These are phyloP conservation scores for Spizellomyces sp. DNA, from an alignment of 192 early-diverging fungal genomes.

Conservation along the genomic window DNA sequence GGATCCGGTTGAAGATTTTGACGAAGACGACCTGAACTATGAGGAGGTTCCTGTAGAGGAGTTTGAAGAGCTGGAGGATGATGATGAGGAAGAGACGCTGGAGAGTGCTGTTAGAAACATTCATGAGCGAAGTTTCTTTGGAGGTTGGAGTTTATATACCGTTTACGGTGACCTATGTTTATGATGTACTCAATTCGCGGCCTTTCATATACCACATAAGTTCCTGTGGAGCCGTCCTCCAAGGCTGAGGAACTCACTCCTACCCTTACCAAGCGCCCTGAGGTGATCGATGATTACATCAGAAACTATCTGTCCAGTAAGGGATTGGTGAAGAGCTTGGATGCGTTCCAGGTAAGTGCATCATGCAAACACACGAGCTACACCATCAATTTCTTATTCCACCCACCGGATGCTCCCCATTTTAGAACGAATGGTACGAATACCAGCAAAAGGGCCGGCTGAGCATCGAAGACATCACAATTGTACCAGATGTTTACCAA, in stretches of 20 bases:
- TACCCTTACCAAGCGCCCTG: conserved; percentile 47
- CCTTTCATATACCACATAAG: not conserved
- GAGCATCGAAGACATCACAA: conserved; percentile 42
- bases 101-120: conserved; percentile 52
- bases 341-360: conserved; percentile 54
- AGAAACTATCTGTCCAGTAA: conserved; percentile 57
- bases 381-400: not conserved
- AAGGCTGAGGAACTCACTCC: conserved; percentile 35
- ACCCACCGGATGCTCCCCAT: not conserved
- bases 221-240: conserved; percentile 17
- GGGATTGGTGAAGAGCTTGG: conserved; percentile 53
- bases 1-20: conserved; percentile 21
- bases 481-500: conserved; percentile 61
- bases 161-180: not conserved
- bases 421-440: conserved; percentile 65
- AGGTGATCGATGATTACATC: conserved; percentile 63
- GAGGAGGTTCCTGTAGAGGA: conserved; percentile 48
- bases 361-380: not conserved
- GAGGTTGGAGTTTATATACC: conserved; percentile 26
- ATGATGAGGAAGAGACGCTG: conserved; percentile 52
- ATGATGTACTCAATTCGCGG: too few species aligned
- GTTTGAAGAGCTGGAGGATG: conserved; percentile 49
- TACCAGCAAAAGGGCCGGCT: conserved; percentile 50
- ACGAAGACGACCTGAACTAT: conserved; percentile 46
- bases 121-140: conserved; percentile 46